These are phyloP conservation scores for Calonectria pseudoturangicola DNA, from an alignment of 2,329 filamentous ascomycete genomes.

Conservation along the genomic window DNA sequence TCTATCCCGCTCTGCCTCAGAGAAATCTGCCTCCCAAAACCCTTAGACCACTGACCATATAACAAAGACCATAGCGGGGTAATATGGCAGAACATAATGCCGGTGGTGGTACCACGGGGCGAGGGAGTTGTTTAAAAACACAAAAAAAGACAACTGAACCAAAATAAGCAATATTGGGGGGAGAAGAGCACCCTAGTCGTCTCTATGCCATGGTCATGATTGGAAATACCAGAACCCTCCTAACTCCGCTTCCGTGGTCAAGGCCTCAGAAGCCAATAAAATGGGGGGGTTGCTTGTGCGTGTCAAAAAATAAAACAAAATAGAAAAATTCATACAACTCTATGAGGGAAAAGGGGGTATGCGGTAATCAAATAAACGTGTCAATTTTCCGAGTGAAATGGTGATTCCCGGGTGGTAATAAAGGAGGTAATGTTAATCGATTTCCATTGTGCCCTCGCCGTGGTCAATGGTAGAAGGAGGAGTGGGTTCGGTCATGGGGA, in stretches of 20 bases:
- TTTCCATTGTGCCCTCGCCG: constrained; percentile 62
- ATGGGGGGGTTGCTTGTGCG: neutral
- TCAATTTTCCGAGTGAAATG: constrained; percentile 44
- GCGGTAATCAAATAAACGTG: constrained; percentile 44
- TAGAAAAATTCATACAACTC: constrained; percentile 45
- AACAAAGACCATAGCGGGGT: neutral
- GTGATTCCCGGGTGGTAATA: constrained; percentile 32
- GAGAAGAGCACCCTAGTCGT: constrained; percentile 49
- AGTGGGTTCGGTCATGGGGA: constrained; percentile 62
- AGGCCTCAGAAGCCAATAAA: constrained; percentile 40
- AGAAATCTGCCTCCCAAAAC: neutral
- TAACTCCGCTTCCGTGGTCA: constrained; percentile 51
- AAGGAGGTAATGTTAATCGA: constrained; percentile 56
- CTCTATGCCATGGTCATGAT: constrained; percentile 53
- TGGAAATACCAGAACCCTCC: constrained; percentile 48
- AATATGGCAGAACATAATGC: neutral
- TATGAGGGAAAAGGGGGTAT: constrained; percentile 45
- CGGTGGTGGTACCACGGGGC: neutral
- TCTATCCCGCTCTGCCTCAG: neutral
- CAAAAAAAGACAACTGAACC: constrained; percentile 28
- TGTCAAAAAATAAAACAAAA: constrained; percentile 26
- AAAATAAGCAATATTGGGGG: constrained; percentile 34
- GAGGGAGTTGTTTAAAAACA: constrained; percentile 6
- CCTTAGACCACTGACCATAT: neutral
- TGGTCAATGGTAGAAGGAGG: constrained; percentile 64